Percentiles rank a stretch among this genome's conserved stretches.
Conservation (phyloP, 1,284 basidiomycete genomes). For the Moesziomyces sp. region DNA sequence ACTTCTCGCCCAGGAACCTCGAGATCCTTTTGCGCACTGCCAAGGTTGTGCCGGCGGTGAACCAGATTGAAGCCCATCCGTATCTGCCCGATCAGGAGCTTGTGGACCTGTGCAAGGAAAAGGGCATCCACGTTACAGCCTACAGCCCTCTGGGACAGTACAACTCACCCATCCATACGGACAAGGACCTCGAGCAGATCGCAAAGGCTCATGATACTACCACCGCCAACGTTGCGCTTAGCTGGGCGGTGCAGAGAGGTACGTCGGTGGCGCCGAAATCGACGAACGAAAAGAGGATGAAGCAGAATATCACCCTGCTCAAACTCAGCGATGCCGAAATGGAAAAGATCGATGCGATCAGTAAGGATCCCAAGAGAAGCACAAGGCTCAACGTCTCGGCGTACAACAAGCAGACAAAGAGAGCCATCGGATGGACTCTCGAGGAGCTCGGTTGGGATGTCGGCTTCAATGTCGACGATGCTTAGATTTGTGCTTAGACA, state of each 20-base stretch:
- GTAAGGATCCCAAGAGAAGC: conserved; percentile 43
- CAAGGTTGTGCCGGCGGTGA: conserved; percentile 56
- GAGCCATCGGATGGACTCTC: conserved; percentile 46
- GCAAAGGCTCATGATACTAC: conserved; percentile 73
- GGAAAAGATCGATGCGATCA: conserved; percentile 46
- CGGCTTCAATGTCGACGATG: conserved; percentile 13
- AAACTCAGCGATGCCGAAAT: conserved; percentile 76
- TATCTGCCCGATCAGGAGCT: conserved; percentile 73
- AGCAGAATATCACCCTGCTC: conserved; percentile 78
- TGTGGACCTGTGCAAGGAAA: conserved; percentile 75
- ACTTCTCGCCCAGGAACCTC: conserved; percentile 53
- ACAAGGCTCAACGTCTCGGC: conserved; percentile 32
- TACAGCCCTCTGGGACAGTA: conserved; percentile 86
- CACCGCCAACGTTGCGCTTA: conserved; percentile 74
- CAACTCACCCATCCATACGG: conserved; percentile 77
- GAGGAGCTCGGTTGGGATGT: conserved; percentile 59
- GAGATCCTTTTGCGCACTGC: conserved; percentile 48
- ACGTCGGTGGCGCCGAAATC: conserved; percentile 55
- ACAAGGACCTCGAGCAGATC: conserved; percentile 76
- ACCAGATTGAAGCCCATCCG: conserved; percentile 59
- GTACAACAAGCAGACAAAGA: conserved; percentile 34
- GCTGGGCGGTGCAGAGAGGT: conserved; percentile 78
- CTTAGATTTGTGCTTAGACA: background rate
- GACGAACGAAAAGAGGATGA: conserved; percentile 76
- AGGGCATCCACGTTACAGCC: conserved; percentile 80